phyloP scores from a whole-genome alignment of 2,329 filamentous ascomycete species.

The Niveomyces coronatus region DNA sequence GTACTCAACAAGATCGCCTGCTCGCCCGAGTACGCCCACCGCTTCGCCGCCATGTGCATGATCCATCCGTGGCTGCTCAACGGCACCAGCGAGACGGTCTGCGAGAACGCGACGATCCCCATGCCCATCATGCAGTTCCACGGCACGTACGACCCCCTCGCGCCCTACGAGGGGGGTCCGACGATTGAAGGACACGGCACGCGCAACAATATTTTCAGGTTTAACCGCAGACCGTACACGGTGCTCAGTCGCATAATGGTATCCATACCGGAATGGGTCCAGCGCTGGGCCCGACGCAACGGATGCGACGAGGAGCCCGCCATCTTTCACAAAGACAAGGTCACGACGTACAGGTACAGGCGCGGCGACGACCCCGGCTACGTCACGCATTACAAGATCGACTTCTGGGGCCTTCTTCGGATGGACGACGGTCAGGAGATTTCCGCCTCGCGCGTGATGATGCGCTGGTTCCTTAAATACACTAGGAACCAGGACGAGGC shows the following conservation, averaged over 20 bases:
- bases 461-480: too few relatives aligned
- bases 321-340: not conserved
- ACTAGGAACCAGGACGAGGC: too few relatives aligned
- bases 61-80: constrained; percentile 13
- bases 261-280: constrained; percentile 3
- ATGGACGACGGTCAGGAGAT: too few relatives aligned
- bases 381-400: constrained; percentile 1
- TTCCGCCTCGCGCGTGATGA: too few relatives aligned
- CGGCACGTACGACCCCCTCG: constrained; percentile 33
- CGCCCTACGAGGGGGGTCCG: constrained; percentile 30
- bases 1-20: constrained; percentile 30
- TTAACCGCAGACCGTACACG: too few relatives aligned
- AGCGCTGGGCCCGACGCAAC: constrained; percentile 7
- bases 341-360: not conserved
- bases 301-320: constrained; percentile 2
- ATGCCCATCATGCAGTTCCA: constrained; percentile 38
- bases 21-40: constrained; percentile 19
- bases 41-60: constrained; percentile 29
- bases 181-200: too few relatives aligned
- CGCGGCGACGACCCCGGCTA: not conserved
- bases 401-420: too few relatives aligned
- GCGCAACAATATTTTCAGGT: too few relatives aligned
- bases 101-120: constrained; percentile 22
- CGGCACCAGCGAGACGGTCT: constrained; percentile 16
- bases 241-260: too few relatives aligned